Base-by-base conservation (phyloP, 768 basidiomycete genomes). In the Flagelloscypha sp. region DNA sequence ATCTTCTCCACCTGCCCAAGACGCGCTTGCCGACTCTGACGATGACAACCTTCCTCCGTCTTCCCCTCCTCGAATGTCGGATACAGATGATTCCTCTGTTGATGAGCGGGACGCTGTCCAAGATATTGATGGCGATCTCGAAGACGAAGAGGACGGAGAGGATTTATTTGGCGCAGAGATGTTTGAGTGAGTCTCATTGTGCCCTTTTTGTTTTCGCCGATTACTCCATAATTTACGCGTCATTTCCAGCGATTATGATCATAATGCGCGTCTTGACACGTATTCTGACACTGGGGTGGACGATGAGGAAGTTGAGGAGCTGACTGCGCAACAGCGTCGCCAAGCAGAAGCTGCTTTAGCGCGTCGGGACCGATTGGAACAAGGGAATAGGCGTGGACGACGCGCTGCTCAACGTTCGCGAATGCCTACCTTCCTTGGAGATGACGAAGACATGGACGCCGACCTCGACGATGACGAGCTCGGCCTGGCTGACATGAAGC, bases 261-360 rank as follows among this genome's bases (percentile, higher is more conserved):
- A 70, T 8, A 93, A 98, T 49, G 72, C 79, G 35, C 65, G 71
- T 3, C 74, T 95, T 6, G 95, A 99, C 58, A 67, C 58, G 17
- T 99, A 98, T 58, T 92, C 88, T 4, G 80, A 86, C 42, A 75
- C 74, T 17, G 95, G 77, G 36, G 70, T 99, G 35, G 94, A 98
- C 48, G 76, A 80, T 24, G 76, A 76, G 15, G 76, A 81, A 8
- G 61, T 72, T 33, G 79, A 72, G 12, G 79, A 76, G 12, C 49
- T 93, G 43, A 71, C 81, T n/a, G 70, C 66, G 6, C 74, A 66
- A 7, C 76, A 74, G 20, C 76, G 92, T 43, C 79, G 84, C 24
- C 79, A 74, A 3, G 95, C 88, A 20, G 95, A 99, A 57, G 65
- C 68, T 18, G 75, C 74, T 48, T 94, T 98, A 93, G 77, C 76